Base-by-base conservation (phyloP, 441 rosid genomes). In the Lepidium campestre region DNA sequence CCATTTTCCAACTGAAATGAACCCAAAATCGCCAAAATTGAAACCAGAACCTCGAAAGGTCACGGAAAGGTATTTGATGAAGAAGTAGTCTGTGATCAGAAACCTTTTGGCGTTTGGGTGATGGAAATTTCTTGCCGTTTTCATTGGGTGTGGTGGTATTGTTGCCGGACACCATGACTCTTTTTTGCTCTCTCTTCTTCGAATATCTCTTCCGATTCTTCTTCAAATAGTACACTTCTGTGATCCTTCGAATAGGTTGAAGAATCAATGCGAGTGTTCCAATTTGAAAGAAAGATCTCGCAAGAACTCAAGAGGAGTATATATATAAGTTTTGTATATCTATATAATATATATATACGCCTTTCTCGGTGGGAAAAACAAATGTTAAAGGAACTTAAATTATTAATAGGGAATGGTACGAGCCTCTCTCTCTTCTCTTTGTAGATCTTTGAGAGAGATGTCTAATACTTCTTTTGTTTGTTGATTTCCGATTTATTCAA, bases 41-140 rank as follows among this genome's bases (percentile, higher is more conserved):
- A 37, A 68, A 20, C 39, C 2, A 50, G 37, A 71, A 55, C 5
- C 23, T 44, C 42, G 18, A 42, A 4, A 41, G 7, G 23, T 4
- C 7, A 27, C 4, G 47, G 22, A 48, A 48, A 46, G 18, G 31
- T 27, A 27, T 27, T 27, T 23, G 20, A 2, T 7, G 35, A 56
- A 32, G 31, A 23, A 23, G 37, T 13, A 48, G 57, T 45, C 40
- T 12, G 10, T 14, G 57, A 49, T 39, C 23, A 17, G 32, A 54
- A 53, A 86, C 95, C 87, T 89, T 89, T 67, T 84, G 77, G 76
- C 85, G 80, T 70, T 85, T 85, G 53, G 79, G 13, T 29, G 31
- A 53, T 14, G 90, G 72, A 41, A 85, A 62, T 70, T 62, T 53
- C 55, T 70, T 68, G 25, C 59, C 32, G 60, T 37, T 67, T 3